Base-by-base conservation (phyloP, 2,329 filamentous ascomycete genomes). In the Amesomyces nigricolor region DNA sequence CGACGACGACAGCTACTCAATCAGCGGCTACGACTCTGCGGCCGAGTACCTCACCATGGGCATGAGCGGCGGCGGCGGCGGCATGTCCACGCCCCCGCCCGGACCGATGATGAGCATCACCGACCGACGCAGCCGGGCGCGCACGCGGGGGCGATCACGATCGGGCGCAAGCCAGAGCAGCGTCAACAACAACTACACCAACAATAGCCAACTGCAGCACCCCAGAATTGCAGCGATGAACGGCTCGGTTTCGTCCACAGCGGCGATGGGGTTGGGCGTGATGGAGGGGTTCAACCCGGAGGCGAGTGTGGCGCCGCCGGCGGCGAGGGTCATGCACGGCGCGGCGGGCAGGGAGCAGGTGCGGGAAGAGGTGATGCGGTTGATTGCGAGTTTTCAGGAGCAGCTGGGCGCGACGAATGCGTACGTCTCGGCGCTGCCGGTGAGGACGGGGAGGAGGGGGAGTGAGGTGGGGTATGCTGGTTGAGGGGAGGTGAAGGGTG, bases 291-390 rank as follows among this genome's bases (percentile, higher is more conserved):
- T 35, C 14, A 39, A 44, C 17, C 37, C 58, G 39, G 59, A 51
- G 11, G 14, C 42, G 10, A 55, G 51, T 14, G 63, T 74, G 4
- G 69, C 69, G 2, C 75, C 76, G 9, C 80, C 80, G 1, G 74
- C 76, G 1, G 67, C 73, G 2, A 72, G 73, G 50, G 78, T 81
- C 40, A 77, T 83, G 72, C 66, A 68, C 58, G 69, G 69, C 4
- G 53, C 65, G 43, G 65, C 65, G 9, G 64, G 63, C 19, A 62
- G 67, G 11, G 64, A 69, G 29, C 64, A 69, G 52, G 63, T 68
- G 52, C 62, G 64, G 26, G 66, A 66, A 7, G 69, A 70, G 58
- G 64, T 70, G 30, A 61, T 67, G 62, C 61, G 68, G 10, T 56
- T 71, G 58, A 58, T 71, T 51, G 63, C 63, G 37, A 68, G 67